These are phyloP conservation scores for Prunus padus DNA, from an alignment of 306 rosid species.

Conservation along the genomic window DNA sequence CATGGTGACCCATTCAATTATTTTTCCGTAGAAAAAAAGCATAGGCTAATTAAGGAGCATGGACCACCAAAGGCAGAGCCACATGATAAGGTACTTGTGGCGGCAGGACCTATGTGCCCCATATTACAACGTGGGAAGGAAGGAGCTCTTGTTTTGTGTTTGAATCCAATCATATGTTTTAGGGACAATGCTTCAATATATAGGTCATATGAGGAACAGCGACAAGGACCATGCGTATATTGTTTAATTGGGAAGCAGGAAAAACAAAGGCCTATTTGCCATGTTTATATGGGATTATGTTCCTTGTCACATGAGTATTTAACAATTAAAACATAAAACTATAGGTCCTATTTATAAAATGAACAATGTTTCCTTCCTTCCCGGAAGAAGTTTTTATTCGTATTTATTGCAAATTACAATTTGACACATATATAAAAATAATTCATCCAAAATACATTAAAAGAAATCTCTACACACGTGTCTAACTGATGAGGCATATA, in stretches of 20 bases:
- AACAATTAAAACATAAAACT: not conserved
- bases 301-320: slow-evolving; percentile 3
- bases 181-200: not conserved
- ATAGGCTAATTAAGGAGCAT: slow-evolving; percentile 1
- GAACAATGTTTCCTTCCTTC: too few relatives aligned
- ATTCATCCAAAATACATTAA: too few relatives aligned
- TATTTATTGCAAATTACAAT: rapidly evolving
- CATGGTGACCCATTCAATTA: slow-evolving; percentile 10
- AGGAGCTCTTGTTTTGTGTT: not conserved
- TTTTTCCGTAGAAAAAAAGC: not conserved
- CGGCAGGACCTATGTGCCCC: not conserved
- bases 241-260: not conserved
- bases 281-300: not conserved
- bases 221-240: not conserved
- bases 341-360: not conserved
- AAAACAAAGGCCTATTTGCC: not conserved
- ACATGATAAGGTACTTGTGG: not conserved
- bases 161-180: slow-evolving; percentile 4
- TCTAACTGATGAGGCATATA: too few relatives aligned
- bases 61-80: slow-evolving; percentile 10
- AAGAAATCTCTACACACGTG: rapidly evolving
- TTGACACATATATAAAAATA: rapidly evolving
- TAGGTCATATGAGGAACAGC: not conserved
- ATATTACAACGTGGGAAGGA: not conserved
- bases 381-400: too few relatives aligned